Conservation (phyloP, 2,329 filamentous ascomycete species). For the Hawksworthiomyces lignivorus region DNA sequence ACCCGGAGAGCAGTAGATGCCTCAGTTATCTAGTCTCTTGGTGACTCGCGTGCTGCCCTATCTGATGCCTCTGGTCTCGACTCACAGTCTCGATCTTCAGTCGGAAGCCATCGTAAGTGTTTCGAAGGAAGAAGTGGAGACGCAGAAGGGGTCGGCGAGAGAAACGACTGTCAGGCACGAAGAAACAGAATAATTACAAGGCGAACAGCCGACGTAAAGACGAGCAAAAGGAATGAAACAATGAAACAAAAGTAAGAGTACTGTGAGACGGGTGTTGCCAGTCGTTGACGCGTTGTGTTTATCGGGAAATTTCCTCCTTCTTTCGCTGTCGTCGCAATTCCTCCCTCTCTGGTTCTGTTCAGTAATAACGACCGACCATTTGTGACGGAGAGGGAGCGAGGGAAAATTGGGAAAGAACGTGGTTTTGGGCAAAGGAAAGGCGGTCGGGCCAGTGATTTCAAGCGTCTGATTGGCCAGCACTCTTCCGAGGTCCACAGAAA, state of each 20-base stretch:
- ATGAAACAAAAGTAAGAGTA: not conserved
- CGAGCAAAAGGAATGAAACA: not conserved
- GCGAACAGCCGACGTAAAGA: not conserved
- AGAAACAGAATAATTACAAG: not conserved
- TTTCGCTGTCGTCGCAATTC: conserved; percentile 6
- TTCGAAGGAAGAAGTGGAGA: conserved; percentile 6
- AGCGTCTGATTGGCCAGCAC: not conserved
- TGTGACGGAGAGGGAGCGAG: not conserved
- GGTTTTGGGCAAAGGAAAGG: not conserved
- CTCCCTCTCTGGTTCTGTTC: too few relatives aligned
- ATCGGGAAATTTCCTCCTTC: not conserved
- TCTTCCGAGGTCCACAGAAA: not conserved
- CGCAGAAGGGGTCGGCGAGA: conserved; percentile 4
- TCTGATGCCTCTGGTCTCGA: too few relatives aligned
- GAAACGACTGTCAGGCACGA: too few relatives aligned
- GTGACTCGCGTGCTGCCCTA: not conserved
- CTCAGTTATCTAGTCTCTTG: too few relatives aligned
- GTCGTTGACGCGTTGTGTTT: conserved; percentile 4
- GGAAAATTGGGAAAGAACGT: not conserved
- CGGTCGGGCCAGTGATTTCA: conserved; percentile 2
- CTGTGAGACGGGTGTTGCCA: not conserved
- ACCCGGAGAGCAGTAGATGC: too few relatives aligned
- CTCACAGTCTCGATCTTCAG: too few relatives aligned
- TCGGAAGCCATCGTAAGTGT: not conserved
- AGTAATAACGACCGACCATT: not conserved